phyloP scores from a whole-genome alignment of 2,329 filamentous ascomycete genomes.

The Xylaria sp. region DNA sequence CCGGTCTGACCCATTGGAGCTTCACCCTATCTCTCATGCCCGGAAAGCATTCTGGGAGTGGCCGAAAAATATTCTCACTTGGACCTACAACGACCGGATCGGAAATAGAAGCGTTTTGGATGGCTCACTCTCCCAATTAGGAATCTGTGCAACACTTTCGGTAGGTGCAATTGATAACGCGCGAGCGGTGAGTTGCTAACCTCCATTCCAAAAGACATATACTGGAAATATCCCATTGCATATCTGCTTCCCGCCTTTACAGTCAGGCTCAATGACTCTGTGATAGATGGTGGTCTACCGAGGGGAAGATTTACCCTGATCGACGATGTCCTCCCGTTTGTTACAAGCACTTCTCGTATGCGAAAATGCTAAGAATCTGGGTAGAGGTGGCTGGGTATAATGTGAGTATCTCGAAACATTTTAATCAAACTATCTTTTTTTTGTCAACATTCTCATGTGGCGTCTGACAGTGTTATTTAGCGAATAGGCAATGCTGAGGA shows the following conservation, averaged over 20 bases:
- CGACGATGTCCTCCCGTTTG: conserved; percentile 14
- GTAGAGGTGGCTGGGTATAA: conserved; percentile 5
- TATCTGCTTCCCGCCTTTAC: conserved; percentile 15
- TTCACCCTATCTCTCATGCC: neutral
- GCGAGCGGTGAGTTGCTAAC: neutral
- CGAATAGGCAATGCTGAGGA: neutral
- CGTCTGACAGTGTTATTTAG: conserved; percentile 9
- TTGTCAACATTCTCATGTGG: neutral
- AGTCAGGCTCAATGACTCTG: conserved; percentile 5
- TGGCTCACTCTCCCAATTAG: neutral
- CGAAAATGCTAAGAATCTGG: conserved; percentile 13
- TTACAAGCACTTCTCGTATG: conserved; percentile 22
- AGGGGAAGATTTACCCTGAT: conserved; percentile 8
- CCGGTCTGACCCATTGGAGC: conserved; percentile 7
- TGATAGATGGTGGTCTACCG: neutral
- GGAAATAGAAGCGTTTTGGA: conserved; percentile 7
- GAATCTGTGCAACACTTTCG: neutral
- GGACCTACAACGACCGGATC: conserved; percentile 16
- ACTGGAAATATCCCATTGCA: conserved; percentile 25
- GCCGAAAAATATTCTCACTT: conserved; percentile 19
- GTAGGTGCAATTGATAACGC: neutral
- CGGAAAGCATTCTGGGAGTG: conserved; percentile 16
- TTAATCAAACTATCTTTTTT: neutral
- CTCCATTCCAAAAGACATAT: conserved; percentile 8
- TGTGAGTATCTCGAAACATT: conserved; percentile 1